Conservation (phyloP, 257 asterid species). For the Solanum virginianum region DNA sequence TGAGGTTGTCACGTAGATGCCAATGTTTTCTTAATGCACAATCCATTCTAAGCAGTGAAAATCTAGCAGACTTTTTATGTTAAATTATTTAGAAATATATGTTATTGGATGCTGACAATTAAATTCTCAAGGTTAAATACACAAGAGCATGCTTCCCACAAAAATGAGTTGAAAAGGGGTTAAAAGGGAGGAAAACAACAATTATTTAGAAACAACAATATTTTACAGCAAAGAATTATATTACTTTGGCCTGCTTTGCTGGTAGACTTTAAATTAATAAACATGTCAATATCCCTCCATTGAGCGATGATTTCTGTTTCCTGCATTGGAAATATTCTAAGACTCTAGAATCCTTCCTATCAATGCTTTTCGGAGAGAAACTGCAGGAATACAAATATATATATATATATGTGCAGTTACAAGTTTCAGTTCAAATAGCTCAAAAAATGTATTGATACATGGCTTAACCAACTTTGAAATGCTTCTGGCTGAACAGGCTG, state of each 20-base stretch:
- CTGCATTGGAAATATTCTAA: background rate
- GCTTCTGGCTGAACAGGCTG: conserved; percentile 51
- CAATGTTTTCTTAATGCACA: background rate
- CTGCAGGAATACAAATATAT: background rate
- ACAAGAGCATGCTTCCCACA: background rate
- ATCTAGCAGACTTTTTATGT: background rate
- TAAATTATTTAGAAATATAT: background rate
- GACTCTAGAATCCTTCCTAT: background rate
- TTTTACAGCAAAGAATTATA: background rate
- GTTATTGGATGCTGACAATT: background rate
- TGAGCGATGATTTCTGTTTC: background rate
- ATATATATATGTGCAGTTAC: background rate
- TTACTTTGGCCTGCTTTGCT: background rate
- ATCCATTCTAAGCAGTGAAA: background rate
- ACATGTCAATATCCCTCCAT: background rate
- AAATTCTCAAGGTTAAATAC: background rate
- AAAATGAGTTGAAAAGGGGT: background rate
- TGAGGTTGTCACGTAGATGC: conserved; percentile 40
- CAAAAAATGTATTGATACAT: background rate
- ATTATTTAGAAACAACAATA: too few species aligned
- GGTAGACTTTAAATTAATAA: background rate
- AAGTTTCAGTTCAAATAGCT: background rate
- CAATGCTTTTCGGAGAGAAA: background rate
- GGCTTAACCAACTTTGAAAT: background rate
- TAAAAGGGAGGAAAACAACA: background rate